These are phyloP conservation scores for Yamagishiella unicocca DNA, from an alignment of 139 green algal genomes.

Conservation along the genomic window DNA sequence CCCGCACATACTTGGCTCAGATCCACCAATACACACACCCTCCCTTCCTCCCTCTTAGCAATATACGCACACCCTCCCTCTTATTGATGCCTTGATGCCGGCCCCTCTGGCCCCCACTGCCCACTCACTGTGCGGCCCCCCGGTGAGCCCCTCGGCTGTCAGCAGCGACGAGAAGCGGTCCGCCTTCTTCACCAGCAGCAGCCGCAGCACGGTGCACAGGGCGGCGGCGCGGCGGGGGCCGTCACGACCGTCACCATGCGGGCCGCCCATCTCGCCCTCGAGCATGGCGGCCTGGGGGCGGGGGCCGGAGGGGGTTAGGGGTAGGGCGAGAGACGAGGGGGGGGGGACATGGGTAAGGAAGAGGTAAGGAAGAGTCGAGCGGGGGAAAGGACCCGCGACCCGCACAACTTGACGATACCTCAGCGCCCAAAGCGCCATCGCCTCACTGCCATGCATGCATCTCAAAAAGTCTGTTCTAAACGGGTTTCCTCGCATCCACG, in stretches of 20 bases:
- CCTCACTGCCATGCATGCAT: too few relatives aligned
- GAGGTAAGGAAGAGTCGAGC: neutral
- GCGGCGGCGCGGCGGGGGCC: slow-evolving; percentile 50
- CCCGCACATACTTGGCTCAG: too few relatives aligned
- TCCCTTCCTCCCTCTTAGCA: too few relatives aligned
- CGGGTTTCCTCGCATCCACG: too few relatives aligned
- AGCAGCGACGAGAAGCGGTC: slow-evolving; percentile 39
- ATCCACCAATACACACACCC: too few relatives aligned
- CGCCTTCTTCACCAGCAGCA: slow-evolving; percentile 53
- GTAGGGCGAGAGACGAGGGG: neutral
- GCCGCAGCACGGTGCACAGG: slow-evolving; percentile 49
- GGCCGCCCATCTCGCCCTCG: slow-evolving; percentile 36
- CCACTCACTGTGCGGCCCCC: slow-evolving; percentile 37
- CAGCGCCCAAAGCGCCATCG: too few relatives aligned
- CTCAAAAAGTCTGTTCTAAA: too few relatives aligned
- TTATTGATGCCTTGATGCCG: too few relatives aligned
- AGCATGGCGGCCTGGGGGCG: neutral
- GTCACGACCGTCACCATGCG: slow-evolving; percentile 35
- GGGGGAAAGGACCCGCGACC: neutral
- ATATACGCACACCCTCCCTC: too few relatives aligned
- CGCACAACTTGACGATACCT: too few relatives aligned
- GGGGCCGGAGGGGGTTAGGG: neutral
- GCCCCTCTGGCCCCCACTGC: too few relatives aligned
- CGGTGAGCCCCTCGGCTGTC: slow-evolving; percentile 7
- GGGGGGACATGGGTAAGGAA: neutral